phyloP scores from a whole-genome alignment of 345 rosid species.

The Limnanthes douglasii region DNA sequence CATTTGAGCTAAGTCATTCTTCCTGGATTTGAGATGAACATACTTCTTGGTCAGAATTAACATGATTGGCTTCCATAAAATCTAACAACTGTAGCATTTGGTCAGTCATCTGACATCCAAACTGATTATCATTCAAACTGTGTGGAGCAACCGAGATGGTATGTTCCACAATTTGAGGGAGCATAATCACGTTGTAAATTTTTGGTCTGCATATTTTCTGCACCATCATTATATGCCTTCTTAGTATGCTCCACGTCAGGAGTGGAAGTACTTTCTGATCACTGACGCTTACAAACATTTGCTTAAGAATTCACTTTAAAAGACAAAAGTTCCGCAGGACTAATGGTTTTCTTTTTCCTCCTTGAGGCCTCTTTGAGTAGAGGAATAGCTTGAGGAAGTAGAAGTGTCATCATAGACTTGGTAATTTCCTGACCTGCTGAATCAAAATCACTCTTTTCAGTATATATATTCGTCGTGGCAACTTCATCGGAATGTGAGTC shows the following conservation, averaged over 20 bases:
- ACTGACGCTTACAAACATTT: too few species aligned
- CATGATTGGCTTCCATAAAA: slow-evolving; percentile 10
- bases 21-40: too few species aligned
- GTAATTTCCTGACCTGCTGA: slow-evolving; percentile 44
- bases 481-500: slow-evolving; percentile 29
- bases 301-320: slow-evolving; percentile 8
- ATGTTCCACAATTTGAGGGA: slow-evolving; percentile 10
- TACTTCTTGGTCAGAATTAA: too few species aligned
- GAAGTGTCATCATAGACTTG: slow-evolving; percentile 65
- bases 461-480: slow-evolving; percentile 18
- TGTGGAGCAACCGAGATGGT: slow-evolving; percentile 13
- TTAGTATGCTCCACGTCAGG: slow-evolving; percentile 4
- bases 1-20: too few species aligned
- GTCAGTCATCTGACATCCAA: slow-evolving; percentile 7
- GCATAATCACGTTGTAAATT: slow-evolving; percentile 6
- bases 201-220: slow-evolving; percentile 2
- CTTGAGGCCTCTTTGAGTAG: slow-evolving; percentile 36
- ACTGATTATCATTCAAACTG: slow-evolving; percentile 20
- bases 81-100: slow-evolving; percentile 1
- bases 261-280: slow-evolving; percentile 2
- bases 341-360: slow-evolving; percentile 18
- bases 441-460: slow-evolving; percentile 31
- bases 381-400: slow-evolving; percentile 90
- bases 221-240: slow-evolving; percentile 6
- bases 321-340: slow-evolving; percentile 11